A percentile compares a stretch with the other conserved stretches of the same genome.
These are phyloP conservation scores for Raddia guianensis DNA, from an alignment of 176 grass and related monocot genomes.

Conservation along the genomic window DNA sequence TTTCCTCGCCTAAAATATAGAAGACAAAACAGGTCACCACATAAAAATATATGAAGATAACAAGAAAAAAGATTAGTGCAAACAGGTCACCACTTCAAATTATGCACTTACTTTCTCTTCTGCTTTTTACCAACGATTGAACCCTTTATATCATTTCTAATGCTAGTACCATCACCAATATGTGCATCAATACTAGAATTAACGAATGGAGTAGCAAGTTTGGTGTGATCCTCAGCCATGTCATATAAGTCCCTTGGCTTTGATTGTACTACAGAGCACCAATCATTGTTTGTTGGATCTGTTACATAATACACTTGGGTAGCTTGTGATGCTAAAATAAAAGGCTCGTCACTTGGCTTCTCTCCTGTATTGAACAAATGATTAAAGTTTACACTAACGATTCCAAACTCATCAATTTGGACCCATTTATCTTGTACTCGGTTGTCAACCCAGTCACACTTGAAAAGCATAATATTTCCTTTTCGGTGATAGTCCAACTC, in stretches of 20 bases:
- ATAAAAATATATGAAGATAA: too few species aligned
- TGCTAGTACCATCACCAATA: too few species aligned
- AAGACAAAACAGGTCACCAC: too few species aligned
- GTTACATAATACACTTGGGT: neutral
- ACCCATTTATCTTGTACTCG: neutral
- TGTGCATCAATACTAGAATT: neutral
- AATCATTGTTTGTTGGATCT: neutral
- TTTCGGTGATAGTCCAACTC: neutral
- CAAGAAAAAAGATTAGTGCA: too few species aligned
- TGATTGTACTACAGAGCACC: neutral
- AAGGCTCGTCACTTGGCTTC: neutral
- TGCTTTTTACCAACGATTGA: too few species aligned
- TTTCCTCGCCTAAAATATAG: too few species aligned
- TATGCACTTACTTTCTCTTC: too few species aligned
- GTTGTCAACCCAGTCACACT: constrained; percentile 4
- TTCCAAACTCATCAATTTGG: neutral
- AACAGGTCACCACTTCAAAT: too few species aligned
- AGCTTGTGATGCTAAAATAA: neutral
- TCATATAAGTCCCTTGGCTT: neutral
- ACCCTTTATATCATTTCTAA: too few species aligned
- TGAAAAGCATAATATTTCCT: neutral
- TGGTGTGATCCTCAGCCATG: neutral
- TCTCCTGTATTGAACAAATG: neutral
- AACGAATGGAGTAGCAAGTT: neutral
- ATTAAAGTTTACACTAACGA: neutral